These are phyloP conservation scores for Botrytis elliptica DNA, from an alignment of 2,329 filamentous ascomycete genomes.

Conservation along the genomic window DNA sequence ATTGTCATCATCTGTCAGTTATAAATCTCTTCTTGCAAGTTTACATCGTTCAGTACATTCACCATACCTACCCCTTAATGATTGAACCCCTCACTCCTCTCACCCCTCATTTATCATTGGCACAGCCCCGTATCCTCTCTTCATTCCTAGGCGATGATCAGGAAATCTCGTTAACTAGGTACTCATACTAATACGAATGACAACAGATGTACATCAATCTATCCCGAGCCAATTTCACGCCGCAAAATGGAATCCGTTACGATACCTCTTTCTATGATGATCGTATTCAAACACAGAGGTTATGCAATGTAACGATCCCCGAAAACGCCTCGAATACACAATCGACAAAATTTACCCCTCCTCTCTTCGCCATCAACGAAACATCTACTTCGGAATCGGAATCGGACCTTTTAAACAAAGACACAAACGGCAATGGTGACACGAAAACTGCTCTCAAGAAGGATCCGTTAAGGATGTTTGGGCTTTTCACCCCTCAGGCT, in stretches of 20 bases:
- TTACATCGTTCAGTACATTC: constrained; percentile 44
- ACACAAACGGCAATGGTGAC: neutral
- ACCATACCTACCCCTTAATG: neutral
- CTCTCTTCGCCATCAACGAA: neutral
- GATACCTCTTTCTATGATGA: constrained; percentile 71
- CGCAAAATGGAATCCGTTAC: constrained; percentile 62
- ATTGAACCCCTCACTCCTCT: neutral
- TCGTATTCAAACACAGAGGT: constrained; percentile 63
- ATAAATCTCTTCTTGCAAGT: constrained; percentile 56
- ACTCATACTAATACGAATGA: neutral
- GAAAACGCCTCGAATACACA: constrained; percentile 21
- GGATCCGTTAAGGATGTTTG: constrained; percentile 59
- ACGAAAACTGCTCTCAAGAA: constrained; percentile 23
- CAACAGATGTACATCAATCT: constrained; percentile 42
- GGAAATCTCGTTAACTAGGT: neutral
- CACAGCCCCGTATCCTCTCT: neutral
- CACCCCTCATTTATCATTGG: constrained; percentile 1
- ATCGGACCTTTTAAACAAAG: constrained; percentile 2
- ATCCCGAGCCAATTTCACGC: constrained; percentile 73
- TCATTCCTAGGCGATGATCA: neutral
- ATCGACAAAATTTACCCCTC: constrained; percentile 36
- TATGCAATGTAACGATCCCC: constrained; percentile 41
- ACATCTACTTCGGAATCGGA: neutral
- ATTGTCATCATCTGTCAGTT: constrained; percentile 46
- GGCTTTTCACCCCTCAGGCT: constrained; percentile 50